These are phyloP conservation scores for Sphaerulina vaccinii DNA, from an alignment of 2,329 filamentous ascomycete species.

Conservation along the genomic window DNA sequence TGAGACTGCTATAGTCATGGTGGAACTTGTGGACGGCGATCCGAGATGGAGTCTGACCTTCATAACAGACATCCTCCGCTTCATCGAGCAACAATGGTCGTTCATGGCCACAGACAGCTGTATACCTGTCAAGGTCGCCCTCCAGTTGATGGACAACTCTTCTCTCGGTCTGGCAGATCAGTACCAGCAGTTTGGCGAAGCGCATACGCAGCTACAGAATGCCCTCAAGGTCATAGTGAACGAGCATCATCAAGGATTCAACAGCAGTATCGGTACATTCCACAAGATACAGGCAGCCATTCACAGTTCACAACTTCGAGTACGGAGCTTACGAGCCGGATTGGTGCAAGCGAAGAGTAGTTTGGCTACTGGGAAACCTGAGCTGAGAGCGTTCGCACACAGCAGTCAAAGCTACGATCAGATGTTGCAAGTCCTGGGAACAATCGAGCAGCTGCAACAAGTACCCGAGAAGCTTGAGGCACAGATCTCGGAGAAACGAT, in stretches of 20 bases:
- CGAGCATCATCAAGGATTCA: slow-evolving; percentile 98
- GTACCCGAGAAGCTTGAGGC: slow-evolving; percentile 92
- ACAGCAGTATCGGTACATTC: slow-evolving; percentile 97
- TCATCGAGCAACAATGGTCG: slow-evolving; percentile 86
- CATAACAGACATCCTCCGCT: slow-evolving; percentile 63
- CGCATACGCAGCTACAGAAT: slow-evolving; percentile 84
- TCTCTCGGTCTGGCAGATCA: slow-evolving; percentile 89
- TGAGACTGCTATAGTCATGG: neutral
- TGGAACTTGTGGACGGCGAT: neutral
- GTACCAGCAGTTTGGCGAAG: slow-evolving; percentile 78
- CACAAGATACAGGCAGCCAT: slow-evolving; percentile 98
- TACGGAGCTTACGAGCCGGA: slow-evolving; percentile 80
- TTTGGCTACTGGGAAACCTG: slow-evolving; percentile 81
- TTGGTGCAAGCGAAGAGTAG: slow-evolving; percentile 76
- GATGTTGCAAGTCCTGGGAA: slow-evolving; percentile 74
- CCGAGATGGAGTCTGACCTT: slow-evolving; percentile 7
- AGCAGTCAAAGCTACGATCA: slow-evolving; percentile 89
- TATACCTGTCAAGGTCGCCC: slow-evolving; percentile 88
- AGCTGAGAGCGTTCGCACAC: slow-evolving; percentile 83
- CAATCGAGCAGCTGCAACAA: slow-evolving; percentile 74
- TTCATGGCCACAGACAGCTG: slow-evolving; percentile 87
- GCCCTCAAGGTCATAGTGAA: slow-evolving; percentile 94
- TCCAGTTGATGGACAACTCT: slow-evolving; percentile 90
- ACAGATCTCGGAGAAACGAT: slow-evolving; percentile 92
- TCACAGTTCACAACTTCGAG: slow-evolving; percentile 79